phyloP scores from a whole-genome alignment of 2,329 filamentous ascomycete genomes.

The Didymella sp. region DNA sequence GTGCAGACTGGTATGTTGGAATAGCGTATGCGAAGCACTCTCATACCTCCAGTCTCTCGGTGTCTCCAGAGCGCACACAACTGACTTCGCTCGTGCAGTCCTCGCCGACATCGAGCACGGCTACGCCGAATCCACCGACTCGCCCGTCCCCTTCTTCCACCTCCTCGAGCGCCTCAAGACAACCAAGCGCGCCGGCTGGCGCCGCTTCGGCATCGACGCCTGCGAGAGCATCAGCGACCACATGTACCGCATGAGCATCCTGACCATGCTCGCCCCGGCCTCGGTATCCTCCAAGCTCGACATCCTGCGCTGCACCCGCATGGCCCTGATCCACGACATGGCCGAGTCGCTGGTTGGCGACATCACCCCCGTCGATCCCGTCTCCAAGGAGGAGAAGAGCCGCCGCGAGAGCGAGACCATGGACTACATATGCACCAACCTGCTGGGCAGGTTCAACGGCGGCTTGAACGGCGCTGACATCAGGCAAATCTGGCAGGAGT shows the following conservation, averaged over 20 bases:
- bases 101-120: constrained; percentile 68
- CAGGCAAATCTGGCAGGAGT: constrained; percentile 87
- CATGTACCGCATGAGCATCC: constrained; percentile 99
- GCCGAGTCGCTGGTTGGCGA: constrained; percentile 94
- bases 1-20: neutral
- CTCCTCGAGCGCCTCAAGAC: constrained; percentile 93
- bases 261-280: constrained; percentile 88
- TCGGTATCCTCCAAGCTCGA: constrained; percentile 75
- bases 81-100: constrained; percentile 54
- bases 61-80: too few species aligned
- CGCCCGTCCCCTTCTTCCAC: constrained; percentile 92
- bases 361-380: constrained; percentile 90
- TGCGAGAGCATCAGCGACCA: constrained; percentile 96
- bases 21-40: neutral
- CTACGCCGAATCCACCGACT: constrained; percentile 67
- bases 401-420: constrained; percentile 87
- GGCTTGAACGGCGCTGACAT: constrained; percentile 74
- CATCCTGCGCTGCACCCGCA: constrained; percentile 83
- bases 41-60: neutral
- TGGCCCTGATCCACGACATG: constrained; percentile 98
- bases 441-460: constrained; percentile 79
- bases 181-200: constrained; percentile 95
- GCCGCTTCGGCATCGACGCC: constrained; percentile 76
- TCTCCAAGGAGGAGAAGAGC: constrained; percentile 86
- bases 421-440: constrained; percentile 79